Conservation (phyloP, 352 stramenopile species). For the Phytophthora crassamura region DNA sequence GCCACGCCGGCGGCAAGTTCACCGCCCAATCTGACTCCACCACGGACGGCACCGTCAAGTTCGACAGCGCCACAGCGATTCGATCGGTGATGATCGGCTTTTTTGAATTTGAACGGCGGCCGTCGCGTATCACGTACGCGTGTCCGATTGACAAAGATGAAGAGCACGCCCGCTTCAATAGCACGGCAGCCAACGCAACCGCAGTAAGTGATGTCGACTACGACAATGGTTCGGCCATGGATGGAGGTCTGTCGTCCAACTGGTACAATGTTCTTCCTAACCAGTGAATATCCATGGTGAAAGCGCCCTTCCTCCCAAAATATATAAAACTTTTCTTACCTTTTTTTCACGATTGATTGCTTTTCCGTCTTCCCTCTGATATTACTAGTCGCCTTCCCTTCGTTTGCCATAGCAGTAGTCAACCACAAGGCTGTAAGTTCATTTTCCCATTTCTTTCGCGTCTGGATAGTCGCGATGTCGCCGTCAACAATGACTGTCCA, state of each 20-base stretch:
- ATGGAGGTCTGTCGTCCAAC: neutral
- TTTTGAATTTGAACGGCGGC: neutral
- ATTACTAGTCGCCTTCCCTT: too few relatives aligned
- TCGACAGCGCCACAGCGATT: neutral
- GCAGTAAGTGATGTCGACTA: neutral
- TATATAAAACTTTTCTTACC: too few relatives aligned
- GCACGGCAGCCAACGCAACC: neutral
- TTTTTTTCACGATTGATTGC: too few relatives aligned
- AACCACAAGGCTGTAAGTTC: too few relatives aligned
- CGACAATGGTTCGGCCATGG: neutral
- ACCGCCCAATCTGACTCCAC: neutral
- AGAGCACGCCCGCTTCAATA: neutral
- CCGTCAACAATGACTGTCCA: too few relatives aligned
- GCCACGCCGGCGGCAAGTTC: neutral
- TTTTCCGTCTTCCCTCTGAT: too few relatives aligned
- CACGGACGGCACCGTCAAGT: neutral
- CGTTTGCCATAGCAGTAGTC: too few relatives aligned
- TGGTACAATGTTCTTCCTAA: neutral
- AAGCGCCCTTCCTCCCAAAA: too few relatives aligned
- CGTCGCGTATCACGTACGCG: neutral
- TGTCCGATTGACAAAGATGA: slow-evolving; percentile 1
- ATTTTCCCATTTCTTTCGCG: too few relatives aligned
- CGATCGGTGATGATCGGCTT: slow-evolving; percentile 2
- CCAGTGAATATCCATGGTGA: too few relatives aligned
- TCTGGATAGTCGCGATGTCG: too few relatives aligned